These are phyloP conservation scores for Penicillium sp. DNA, from an alignment of 2,329 filamentous ascomycete species.

Conservation along the genomic window DNA sequence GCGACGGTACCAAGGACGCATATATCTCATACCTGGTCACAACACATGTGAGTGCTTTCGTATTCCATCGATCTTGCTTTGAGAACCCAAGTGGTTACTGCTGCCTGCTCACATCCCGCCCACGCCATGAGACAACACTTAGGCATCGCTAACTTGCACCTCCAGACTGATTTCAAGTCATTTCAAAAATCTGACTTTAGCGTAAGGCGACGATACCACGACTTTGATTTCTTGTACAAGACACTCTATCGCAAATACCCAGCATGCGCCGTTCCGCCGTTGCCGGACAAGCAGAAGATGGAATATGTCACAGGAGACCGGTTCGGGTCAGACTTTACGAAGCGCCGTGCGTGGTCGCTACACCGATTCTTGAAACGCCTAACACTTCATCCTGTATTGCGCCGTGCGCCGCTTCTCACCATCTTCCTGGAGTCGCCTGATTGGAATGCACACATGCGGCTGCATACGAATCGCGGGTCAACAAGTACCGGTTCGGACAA, in stretches of 20 bases:
- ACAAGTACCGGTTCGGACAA: slow-evolving; percentile 43
- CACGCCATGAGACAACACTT: not conserved
- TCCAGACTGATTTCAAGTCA: slow-evolving; percentile 85
- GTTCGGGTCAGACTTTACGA: slow-evolving; percentile 89
- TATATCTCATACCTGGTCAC: slow-evolving; percentile 95
- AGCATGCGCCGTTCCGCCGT: slow-evolving; percentile 85
- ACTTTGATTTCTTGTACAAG: slow-evolving; percentile 96
- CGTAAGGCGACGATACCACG: slow-evolving; percentile 89
- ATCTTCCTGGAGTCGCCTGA: slow-evolving; percentile 89
- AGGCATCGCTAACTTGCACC: slow-evolving; percentile 13
- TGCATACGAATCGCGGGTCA: slow-evolving; percentile 65
- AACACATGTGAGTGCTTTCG: slow-evolving; percentile 64
- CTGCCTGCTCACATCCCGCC: slow-evolving; percentile 15
- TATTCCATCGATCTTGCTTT: slow-evolving; percentile 12
- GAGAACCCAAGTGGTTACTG: not conserved
- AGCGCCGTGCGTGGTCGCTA: slow-evolving; percentile 81
- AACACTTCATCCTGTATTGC: slow-evolving; percentile 82
- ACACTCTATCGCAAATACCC: slow-evolving; percentile 83
- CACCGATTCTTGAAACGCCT: slow-evolving; percentile 86
- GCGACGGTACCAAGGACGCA: slow-evolving; percentile 91
- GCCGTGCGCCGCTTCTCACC: slow-evolving; percentile 76
- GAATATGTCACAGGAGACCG: slow-evolving; percentile 96
- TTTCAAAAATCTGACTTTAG: slow-evolving; percentile 79
- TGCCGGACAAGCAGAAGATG: slow-evolving; percentile 99
- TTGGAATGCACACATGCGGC: slow-evolving; percentile 95